Percentiles rank a stretch among this genome's conserved stretches.
phyloP scores from a whole-genome alignment of 1,139 yeast genomes.

The Scheffersomyces cryptocercus region DNA sequence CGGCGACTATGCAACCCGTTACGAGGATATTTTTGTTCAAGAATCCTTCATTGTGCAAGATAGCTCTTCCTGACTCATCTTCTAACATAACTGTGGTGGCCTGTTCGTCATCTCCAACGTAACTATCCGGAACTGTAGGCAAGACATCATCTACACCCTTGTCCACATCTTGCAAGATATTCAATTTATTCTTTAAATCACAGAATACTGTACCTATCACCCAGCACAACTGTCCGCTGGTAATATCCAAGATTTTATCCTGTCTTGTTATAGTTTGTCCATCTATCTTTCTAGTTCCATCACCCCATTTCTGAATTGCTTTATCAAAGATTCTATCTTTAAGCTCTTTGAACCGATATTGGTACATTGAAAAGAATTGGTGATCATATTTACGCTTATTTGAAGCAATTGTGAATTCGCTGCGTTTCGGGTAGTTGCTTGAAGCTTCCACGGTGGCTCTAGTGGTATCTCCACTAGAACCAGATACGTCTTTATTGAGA shows the following conservation, averaged over 20 bases:
- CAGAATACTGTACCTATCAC: slow-evolving; percentile 87
- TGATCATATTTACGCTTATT: slow-evolving; percentile 52
- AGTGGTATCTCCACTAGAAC: background rate
- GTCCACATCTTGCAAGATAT: slow-evolving; percentile 79
- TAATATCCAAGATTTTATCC: slow-evolving; percentile 76
- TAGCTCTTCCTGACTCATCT: slow-evolving; percentile 90
- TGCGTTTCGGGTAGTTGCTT: slow-evolving; percentile 3
- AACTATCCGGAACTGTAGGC: slow-evolving; percentile 33
- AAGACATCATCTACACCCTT: slow-evolving; percentile 54
- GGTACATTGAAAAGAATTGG: slow-evolving; percentile 79
- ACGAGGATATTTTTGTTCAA: slow-evolving; percentile 55
- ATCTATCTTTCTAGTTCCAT: slow-evolving; percentile 41
- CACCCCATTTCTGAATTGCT: slow-evolving; percentile 45
- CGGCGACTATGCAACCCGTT: slow-evolving; percentile 85
- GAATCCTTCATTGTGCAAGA: slow-evolving; percentile 65
- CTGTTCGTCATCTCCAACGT: slow-evolving; percentile 35
- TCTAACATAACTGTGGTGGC: slow-evolving; percentile 73
- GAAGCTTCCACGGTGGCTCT: background rate
- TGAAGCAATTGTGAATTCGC: slow-evolving; percentile 6
- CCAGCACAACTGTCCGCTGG: slow-evolving; percentile 74
- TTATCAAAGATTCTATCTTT: slow-evolving; percentile 54
- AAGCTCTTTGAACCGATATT: slow-evolving; percentile 56
- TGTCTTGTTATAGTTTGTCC: slow-evolving; percentile 37
- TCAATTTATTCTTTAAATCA: slow-evolving; percentile 82
- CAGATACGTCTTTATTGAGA: slow-evolving; percentile 3